Evolutionary conservation across 768 basidiomycete genomes (phyloP), one percentile per base, ranked within the genome.

Genomic region (Trametopsis cervina): DNA sequence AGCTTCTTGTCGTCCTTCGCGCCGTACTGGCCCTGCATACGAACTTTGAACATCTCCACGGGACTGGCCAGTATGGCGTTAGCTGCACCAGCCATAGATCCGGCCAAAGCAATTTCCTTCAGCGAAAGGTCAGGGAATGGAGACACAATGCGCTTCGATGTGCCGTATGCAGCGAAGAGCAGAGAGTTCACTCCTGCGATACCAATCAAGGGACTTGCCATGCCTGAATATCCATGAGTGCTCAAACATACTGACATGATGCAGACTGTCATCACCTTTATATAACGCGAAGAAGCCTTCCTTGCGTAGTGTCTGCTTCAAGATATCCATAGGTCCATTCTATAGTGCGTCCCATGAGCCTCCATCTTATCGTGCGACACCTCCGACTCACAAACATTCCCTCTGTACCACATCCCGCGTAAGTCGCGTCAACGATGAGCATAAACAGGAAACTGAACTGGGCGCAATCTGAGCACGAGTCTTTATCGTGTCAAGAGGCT

Each of bases 1-100:
- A 99, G 71, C 35, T 79, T 76, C 64, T 94, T 85, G 62, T 97
- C 93, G 7, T 76, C 74, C 11, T 79, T 72, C 3, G 72, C 75
- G 10, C 94, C 95, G 57, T 96, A 95, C 62, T 97, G 89, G 5
- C 87, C 93, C 66, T 96, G 94, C 95, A 96, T 96, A 15, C 89
- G 78, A 23, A 97, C 90, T 67, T 99, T 98, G 72, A 97, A 97
- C 88, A 98, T 90, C 67, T 99, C 96, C 43, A 92, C 89, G 44
- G 96, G 96, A 64, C 88, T 89, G 1, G 95, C 95, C 2, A 98
- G 74, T 7, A 98, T 66, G 11, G 95, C 81, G 60, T 97, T 95
- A 1, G 77, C 82, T 1, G 88, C 91, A 4, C 96, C 96, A 0
- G 96, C 96, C 78, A 96, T 89, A 0, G 81, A 80, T 0, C 96